phyloP scores from a whole-genome alignment of 805 yeast genomes.

The Candida ovalis region DNA sequence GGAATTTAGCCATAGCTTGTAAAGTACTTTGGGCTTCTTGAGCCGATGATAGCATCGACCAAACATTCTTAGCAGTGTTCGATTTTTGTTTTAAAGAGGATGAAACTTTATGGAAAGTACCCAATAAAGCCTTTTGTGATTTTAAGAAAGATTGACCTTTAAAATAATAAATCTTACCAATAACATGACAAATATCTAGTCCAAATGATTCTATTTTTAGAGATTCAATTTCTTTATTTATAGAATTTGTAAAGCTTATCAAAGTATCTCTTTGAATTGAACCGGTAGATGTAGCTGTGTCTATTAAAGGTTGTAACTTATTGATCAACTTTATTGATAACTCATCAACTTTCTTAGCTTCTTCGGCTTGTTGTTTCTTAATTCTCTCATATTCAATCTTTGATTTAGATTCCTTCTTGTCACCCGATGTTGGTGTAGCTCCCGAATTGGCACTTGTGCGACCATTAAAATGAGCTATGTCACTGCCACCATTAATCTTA shows the following conservation, averaged over 20 bases:
- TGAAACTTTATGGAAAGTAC: conserved; percentile 49
- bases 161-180: conserved; percentile 65
- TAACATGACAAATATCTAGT: conserved; percentile 71
- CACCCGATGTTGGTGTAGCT: conserved; percentile 4
- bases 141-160: conserved; percentile 64
- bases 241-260: conserved; percentile 54
- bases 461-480: background rate
- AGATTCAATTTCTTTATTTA: conserved; percentile 78
- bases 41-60: conserved; percentile 67
- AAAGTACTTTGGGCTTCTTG: conserved; percentile 75
- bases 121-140: conserved; percentile 67
- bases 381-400: conserved; percentile 25
- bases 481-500: background rate
- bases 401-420: conserved; percentile 8
- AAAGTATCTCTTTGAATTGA: conserved; percentile 40
- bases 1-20: conserved; percentile 68
- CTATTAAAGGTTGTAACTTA: conserved; percentile 37
- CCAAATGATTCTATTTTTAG: conserved; percentile 83
- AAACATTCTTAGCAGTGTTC: conserved; percentile 67
- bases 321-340: conserved; percentile 52
- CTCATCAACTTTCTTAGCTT: conserved; percentile 48
- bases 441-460: conserved; percentile 2
- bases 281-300: conserved; percentile 28
- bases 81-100: conserved; percentile 71
- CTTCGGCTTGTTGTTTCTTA: conserved; percentile 30